Evolutionary conservation across 2,329 filamentous ascomycete species (phyloP).

Genomic region (Fusarium nodosum): DNA sequence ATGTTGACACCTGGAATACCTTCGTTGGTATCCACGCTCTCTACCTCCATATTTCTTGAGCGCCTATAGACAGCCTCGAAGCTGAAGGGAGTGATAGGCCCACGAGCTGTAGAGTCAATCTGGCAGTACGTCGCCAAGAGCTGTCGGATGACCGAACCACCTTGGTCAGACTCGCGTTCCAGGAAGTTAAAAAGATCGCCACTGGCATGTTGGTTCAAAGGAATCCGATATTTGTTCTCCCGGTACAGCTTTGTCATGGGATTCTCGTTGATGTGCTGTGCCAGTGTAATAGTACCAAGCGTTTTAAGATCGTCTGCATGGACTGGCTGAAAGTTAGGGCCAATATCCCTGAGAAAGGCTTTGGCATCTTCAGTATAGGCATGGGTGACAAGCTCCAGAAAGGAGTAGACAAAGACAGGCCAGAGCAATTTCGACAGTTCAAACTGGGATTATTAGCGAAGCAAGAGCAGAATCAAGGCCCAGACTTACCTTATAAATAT

Average conservation of each 20-base stretch:
- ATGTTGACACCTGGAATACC: constrained; percentile 74
- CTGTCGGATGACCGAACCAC: constrained; percentile 81
- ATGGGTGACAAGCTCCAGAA: constrained; percentile 81
- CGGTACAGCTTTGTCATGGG: constrained; percentile 83
- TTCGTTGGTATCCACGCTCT: constrained; percentile 73
- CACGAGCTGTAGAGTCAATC: constrained; percentile 70
- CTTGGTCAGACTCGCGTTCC: constrained; percentile 85
- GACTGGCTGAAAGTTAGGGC: constrained; percentile 77
- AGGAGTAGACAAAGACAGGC: constrained; percentile 95
- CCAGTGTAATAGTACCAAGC: constrained; percentile 79
- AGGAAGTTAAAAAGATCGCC: constrained; percentile 88
- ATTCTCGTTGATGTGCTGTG: constrained; percentile 84
- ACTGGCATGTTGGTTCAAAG: constrained; percentile 87
- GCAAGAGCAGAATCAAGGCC: constrained; percentile 4
- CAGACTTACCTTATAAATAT: constrained; percentile 84
- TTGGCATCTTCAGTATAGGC: constrained; percentile 80
- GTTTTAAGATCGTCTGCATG: constrained; percentile 84
- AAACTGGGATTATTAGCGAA: constrained; percentile 66
- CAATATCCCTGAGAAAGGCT: constrained; percentile 78
- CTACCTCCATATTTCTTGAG: constrained; percentile 71
- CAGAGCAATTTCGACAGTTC: constrained; percentile 90
- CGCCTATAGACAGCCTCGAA: constrained; percentile 72
- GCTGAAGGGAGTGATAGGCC: constrained; percentile 74
- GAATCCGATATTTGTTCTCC: constrained; percentile 88
- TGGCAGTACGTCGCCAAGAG: constrained; percentile 75